phyloP scores from a whole-genome alignment of 805 yeast species.

The Kluyveromyces lactis region DNA sequence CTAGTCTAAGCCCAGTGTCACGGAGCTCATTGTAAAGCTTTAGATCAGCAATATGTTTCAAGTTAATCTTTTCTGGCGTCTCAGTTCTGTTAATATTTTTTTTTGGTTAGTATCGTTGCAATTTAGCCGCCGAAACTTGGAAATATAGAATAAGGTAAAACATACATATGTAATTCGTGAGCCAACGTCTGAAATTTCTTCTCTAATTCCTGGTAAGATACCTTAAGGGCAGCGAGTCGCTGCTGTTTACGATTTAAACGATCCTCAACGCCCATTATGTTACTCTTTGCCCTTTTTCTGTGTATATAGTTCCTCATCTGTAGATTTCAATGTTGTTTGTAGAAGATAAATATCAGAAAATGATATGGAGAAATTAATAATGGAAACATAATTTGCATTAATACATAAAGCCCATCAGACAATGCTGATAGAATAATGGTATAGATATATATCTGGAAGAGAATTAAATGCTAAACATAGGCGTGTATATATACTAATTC shows the following conservation, averaged over 20 bases:
- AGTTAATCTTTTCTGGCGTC: constrained; percentile 37
- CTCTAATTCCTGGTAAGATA: neutral
- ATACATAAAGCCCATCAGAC: too few relatives aligned
- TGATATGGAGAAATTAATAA: too few relatives aligned
- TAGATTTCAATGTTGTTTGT: neutral
- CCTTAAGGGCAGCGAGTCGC: neutral
- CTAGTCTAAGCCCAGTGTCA: constrained; percentile 50
- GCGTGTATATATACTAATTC: neutral
- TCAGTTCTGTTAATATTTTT: constrained; percentile 3
- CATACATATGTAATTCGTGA: neutral
- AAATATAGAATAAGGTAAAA: neutral
- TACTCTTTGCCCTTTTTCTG: neutral
- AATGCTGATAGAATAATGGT: too few relatives aligned
- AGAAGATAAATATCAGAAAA: neutral
- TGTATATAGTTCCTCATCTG: neutral
- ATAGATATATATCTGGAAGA: neutral
- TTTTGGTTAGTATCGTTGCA: neutral
- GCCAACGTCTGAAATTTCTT: neutral
- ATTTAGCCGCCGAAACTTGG: constrained; percentile 3
- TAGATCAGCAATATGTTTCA: constrained; percentile 42
- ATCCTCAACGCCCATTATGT: neutral
- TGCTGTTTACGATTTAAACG: neutral
- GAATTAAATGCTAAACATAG: neutral
- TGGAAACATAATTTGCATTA: too few relatives aligned
- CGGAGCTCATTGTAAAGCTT: constrained; percentile 55